Percentiles rank a stretch among this genome's conserved stretches.
Conservation (phyloP, 139 green algal species). For the Chlamydomonas eustigma region DNA sequence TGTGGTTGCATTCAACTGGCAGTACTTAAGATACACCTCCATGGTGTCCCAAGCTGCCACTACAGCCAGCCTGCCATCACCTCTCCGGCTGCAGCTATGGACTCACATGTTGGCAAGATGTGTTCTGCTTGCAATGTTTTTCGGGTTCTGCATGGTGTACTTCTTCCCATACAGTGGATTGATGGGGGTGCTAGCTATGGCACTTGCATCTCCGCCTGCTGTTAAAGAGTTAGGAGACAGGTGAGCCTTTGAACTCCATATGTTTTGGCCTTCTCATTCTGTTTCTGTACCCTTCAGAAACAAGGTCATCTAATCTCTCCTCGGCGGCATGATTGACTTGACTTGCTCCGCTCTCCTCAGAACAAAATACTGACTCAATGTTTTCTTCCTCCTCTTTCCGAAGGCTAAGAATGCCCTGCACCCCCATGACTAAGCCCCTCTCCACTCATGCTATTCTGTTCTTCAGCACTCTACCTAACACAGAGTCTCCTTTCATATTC, state of each 20-base stretch:
- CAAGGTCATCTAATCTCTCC: neutral
- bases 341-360: neutral
- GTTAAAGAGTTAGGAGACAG: constrained; percentile 1
- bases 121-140: neutral
- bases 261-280: too few relatives aligned
- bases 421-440: neutral
- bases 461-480: too few relatives aligned
- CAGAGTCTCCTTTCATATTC: too few relatives aligned
- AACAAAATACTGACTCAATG: neutral
- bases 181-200: constrained; percentile 1
- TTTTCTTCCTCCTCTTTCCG: neutral
- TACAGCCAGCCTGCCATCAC: neutral
- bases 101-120: neutral
- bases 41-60: neutral
- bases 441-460: neutral
- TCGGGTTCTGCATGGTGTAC: constrained; percentile 13
- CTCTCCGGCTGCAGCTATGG: neutral
- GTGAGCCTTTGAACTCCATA: neutral
- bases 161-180: constrained; percentile 5
- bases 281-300: too few relatives aligned
- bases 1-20: neutral
- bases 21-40: neutral
- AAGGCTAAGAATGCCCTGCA: neutral
- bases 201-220: neutral
- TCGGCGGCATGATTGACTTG: neutral